Percentiles rank a stretch among this genome's conserved stretches.
Evolutionary conservation across 768 basidiomycete genomes (phyloP).

Genomic region (Lactifluus piperatus): DNA sequence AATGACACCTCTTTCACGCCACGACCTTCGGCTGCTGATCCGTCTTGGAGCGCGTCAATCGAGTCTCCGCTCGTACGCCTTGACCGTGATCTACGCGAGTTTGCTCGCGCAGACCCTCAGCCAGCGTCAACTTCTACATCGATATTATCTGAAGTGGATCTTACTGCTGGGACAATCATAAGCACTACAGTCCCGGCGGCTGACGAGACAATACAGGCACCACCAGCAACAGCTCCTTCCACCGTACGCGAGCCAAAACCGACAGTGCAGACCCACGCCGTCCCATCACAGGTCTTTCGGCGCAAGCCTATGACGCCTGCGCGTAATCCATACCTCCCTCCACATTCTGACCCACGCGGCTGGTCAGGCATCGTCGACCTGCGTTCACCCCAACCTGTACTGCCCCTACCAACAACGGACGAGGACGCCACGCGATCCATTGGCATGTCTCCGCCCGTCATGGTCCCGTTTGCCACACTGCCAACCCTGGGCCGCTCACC

Average conservation of each 20-base stretch:
- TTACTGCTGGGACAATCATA: background rate
- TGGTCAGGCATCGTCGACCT: constrained; percentile 77
- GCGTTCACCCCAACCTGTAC: constrained; percentile 35
- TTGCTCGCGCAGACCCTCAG: constrained; percentile 37
- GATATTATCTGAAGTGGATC: constrained; percentile 18
- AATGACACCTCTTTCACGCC: constrained; percentile 3
- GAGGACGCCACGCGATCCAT: constrained; percentile 41
- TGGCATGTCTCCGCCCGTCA: constrained; percentile 49
- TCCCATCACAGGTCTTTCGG: constrained; percentile 45
- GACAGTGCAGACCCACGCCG: constrained; percentile 19
- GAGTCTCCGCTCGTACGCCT: constrained; percentile 67
- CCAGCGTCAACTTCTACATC: constrained; percentile 20
- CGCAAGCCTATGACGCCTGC: constrained; percentile 49
- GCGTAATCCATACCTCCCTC: constrained; percentile 54
- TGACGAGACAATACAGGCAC: background rate
- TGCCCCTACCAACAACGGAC: constrained; percentile 27
- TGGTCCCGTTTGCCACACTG: constrained; percentile 30
- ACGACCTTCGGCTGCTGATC: constrained; percentile 23
- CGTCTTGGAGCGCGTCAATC: constrained; percentile 65
- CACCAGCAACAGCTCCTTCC: background rate
- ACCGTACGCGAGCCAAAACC: background rate
- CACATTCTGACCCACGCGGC: constrained; percentile 38
- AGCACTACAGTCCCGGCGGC: background rate
- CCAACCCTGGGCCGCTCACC: constrained; percentile 53
- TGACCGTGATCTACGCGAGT: constrained; percentile 50